Evolutionary conservation across 805 yeast genomes (phyloP), one percentile per base, ranked within the genome.

Genomic region (Ogataea angusta): DNA sequence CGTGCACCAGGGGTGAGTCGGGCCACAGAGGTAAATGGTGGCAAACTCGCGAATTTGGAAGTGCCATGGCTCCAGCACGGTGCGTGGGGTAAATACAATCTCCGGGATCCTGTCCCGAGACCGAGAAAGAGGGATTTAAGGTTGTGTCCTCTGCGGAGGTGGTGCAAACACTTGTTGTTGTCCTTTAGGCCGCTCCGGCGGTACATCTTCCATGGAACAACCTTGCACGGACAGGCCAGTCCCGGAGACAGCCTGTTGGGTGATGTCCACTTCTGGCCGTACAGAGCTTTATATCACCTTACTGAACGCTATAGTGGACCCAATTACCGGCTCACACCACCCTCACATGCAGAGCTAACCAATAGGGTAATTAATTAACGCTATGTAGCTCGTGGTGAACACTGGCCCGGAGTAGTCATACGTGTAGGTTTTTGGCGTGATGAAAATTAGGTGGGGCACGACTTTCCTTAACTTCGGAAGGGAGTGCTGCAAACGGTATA

Each of bases 371-470:
- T 29, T 16, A 10, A 29, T 15, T 10, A 29, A 15, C n/a, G 6
- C 12, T 10, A 12, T 18, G 10, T 10, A 22, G 14, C 27, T 12
- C 13, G 38, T 45, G 48, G 48, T 45, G 38, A 38, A 45, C 48
- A 45, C 43, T 38, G 46, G 43, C 48, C 48, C 48, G 48, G 48
- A 45, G 48, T 42, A 41, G 48, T 41, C 46, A 45, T 45, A 23
- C 35, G 35, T 30, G 25, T 23, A 35, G 33, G 35, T 30, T 30
- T 36, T 45, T 42, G 46, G 46, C 48, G 42, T 45, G 48, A 45
- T 45, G 40, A 26, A 34, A 34, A 34, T 13, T 10, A n/a, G 31
- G 16, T 12, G 12, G 30, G 33, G 38, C 48, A 45, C 48, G 43
- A 41, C 48, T 31, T 32, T 33, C 10, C 18, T 26, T 15, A 9